Evolutionary conservation across 148 eudicot species (phyloP).

Genomic region (Chenopodium quinoa): DNA sequence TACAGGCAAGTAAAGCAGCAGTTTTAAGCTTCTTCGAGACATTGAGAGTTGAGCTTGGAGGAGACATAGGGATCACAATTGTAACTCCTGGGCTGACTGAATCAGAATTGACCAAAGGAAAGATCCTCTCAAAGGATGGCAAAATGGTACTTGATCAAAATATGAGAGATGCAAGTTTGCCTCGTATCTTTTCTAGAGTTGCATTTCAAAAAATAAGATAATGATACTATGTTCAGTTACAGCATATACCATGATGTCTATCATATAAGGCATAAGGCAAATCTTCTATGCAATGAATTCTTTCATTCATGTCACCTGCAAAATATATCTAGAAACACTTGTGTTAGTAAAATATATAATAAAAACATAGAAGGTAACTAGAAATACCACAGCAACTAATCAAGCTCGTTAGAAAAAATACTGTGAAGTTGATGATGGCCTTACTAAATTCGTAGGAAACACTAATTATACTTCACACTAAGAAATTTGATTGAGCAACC

Average conservation of each 20-base stretch:
- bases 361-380: no score
- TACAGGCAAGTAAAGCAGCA: constrained; percentile 79
- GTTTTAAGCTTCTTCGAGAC: constrained; percentile 51
- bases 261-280: neutral
- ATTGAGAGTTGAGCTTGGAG: constrained; percentile 49
- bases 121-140: constrained; percentile 43
- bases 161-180: constrained; percentile 50
- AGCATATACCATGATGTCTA: neutral
- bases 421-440: no score
- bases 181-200: neutral
- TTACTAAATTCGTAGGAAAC: no score
- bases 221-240: neutral
- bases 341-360: no score
- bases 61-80: constrained; percentile 47
- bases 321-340: neutral
- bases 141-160: constrained; percentile 41
- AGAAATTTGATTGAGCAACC: no score
- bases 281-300: neutral
- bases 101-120: constrained; percentile 68
- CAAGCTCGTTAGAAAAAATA: no score
- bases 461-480: no score
- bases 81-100: constrained; percentile 64
- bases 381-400: no score
- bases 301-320: neutral
- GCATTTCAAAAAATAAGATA: neutral